Conservation (phyloP, 176 grass and related monocot genomes). For the Lolium multiflorum region DNA sequence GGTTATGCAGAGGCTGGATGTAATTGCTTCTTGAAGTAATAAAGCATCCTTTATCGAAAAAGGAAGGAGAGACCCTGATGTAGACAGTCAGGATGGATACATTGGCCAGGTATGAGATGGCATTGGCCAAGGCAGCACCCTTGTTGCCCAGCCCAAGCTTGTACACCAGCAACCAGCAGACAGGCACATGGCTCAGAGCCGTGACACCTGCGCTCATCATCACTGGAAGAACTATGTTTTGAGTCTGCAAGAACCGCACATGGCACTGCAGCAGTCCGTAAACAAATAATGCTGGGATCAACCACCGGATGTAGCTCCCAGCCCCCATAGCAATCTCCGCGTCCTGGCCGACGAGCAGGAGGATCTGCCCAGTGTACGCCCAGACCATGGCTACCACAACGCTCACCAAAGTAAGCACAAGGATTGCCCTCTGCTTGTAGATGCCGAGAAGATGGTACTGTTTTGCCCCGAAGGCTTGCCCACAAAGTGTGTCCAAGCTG, state of each 20-base stretch:
- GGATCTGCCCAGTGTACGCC: slow-evolving; percentile 61
- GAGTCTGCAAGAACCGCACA: slow-evolving; percentile 66
- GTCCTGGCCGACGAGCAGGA: slow-evolving; percentile 69
- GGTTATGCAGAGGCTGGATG: too few species aligned
- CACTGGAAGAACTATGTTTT: slow-evolving; percentile 69
- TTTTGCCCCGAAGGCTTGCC: slow-evolving; percentile 75
- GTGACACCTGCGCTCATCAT: slow-evolving; percentile 68
- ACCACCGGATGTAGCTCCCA: slow-evolving; percentile 66
- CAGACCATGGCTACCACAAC: slow-evolving; percentile 54
- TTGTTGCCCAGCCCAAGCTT: slow-evolving; percentile 59
- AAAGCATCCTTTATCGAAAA: too few species aligned
- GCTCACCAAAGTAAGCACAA: slow-evolving; percentile 64
- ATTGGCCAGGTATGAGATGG: too few species aligned
- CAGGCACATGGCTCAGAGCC: slow-evolving; percentile 51
- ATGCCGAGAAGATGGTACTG: slow-evolving; percentile 64
- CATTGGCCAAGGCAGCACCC: slow-evolving; percentile 67
- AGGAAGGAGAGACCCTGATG: slow-evolving; percentile 50
- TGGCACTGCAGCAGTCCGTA: slow-evolving; percentile 66
- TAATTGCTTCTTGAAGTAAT: too few species aligned
- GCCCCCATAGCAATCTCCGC: slow-evolving; percentile 67
- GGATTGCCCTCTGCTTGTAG: slow-evolving; percentile 71
- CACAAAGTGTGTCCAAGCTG: slow-evolving; percentile 64
- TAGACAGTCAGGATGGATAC: slow-evolving; percentile 52
- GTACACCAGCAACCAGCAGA: slow-evolving; percentile 84
- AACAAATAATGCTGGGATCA: slow-evolving; percentile 63